Percentiles rank a stretch among this genome's conserved stretches.
Conservation (phyloP, 768 basidiomycete genomes). For the Xerocomus spinulosus region DNA sequence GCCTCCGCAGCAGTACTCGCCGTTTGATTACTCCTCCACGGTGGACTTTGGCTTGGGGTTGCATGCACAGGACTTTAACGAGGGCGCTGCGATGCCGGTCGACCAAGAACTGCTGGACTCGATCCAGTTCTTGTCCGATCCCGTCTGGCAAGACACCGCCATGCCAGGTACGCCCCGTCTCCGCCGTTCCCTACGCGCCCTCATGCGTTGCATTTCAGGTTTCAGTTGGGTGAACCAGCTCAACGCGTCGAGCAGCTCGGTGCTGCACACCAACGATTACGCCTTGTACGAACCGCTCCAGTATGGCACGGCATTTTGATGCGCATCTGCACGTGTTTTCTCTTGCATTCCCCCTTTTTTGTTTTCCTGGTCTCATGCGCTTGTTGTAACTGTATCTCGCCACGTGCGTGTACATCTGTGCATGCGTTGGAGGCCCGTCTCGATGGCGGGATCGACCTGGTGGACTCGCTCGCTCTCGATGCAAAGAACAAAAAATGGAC, state of each 20-base stretch:
- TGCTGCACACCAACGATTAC: slow-evolving; percentile 26
- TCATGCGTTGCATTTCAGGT: slow-evolving; percentile 16
- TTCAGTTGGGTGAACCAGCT: slow-evolving; percentile 36
- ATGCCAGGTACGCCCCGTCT: slow-evolving; percentile 45
- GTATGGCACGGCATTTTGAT: slow-evolving; percentile 12
- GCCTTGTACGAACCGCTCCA: slow-evolving; percentile 21
- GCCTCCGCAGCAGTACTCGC: slow-evolving; percentile 29
- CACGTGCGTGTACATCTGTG: no score
- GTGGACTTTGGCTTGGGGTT: slow-evolving; percentile 8
- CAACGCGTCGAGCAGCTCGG: slow-evolving; percentile 10
- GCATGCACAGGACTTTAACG: slow-evolving; percentile 40
- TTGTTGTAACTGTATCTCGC: background rate
- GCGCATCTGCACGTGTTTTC: background rate
- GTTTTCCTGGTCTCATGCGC: background rate
- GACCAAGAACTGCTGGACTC: slow-evolving; percentile 59
- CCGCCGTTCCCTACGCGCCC: background rate
- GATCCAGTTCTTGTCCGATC: slow-evolving; percentile 54
- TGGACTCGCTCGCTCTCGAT: no score
- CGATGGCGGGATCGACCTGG: no score
- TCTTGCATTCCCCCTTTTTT: no score
- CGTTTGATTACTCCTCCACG: slow-evolving; percentile 34
- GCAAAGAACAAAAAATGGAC: background rate
- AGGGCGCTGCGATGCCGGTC: slow-evolving; percentile 45
- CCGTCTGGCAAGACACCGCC: slow-evolving; percentile 52
- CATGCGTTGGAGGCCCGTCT: no score